Evolutionary conservation across 2,329 filamentous ascomycete species (phyloP).

Genomic region (Sclerotiophoma versabilis): DNA sequence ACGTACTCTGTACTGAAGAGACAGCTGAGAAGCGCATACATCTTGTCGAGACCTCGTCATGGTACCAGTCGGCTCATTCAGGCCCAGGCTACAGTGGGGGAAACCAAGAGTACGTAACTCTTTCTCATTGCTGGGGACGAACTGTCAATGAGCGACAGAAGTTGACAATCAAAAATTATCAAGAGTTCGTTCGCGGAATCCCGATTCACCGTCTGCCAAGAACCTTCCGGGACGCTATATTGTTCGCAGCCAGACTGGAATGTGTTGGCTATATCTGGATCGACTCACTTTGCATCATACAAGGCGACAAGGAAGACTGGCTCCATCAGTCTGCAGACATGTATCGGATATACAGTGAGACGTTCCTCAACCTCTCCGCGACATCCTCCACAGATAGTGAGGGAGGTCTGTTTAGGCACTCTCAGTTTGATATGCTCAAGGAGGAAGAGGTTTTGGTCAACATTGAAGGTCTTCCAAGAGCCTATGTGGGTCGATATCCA

Average conservation of each 20-base stretch:
- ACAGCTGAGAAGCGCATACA: not conserved
- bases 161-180: not conserved
- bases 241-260: not conserved
- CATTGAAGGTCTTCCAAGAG: constrained; percentile 10
- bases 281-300: constrained; percentile 2
- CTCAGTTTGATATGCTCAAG: constrained; percentile 1
- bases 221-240: not conserved
- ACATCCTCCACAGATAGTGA: constrained; percentile 24
- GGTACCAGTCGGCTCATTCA: not conserved
- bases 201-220: not conserved
- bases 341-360: not conserved
- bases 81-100: not conserved
- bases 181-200: not conserved
- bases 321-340: not conserved
- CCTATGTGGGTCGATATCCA: too few species aligned
- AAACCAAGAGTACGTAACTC: not conserved
- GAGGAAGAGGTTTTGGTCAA: constrained; percentile 25
- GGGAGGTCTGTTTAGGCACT: constrained; percentile 22
- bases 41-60: not conserved
- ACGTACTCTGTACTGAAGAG: not conserved
- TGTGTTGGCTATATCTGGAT: not conserved
- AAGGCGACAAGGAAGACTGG: not conserved
- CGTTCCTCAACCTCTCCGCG: constrained; percentile 34
- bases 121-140: constrained; percentile 1
- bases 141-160: not conserved